Conservation (phyloP, 2,329 filamentous ascomycete genomes). For the Ophiocordyceps unilateralis region DNA sequence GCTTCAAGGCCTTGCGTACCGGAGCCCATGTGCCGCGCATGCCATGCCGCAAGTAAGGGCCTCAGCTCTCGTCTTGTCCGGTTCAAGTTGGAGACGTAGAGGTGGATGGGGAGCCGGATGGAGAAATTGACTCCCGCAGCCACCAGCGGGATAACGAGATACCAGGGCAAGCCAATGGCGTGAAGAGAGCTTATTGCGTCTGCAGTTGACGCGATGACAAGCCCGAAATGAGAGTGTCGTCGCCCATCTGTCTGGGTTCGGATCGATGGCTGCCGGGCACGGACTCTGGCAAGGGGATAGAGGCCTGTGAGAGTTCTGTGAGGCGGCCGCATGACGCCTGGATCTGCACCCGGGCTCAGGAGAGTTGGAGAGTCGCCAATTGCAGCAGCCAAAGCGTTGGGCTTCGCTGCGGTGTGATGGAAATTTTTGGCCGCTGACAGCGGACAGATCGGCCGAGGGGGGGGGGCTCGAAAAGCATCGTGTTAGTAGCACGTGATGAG, state of each 20-base stretch:
- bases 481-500: neutral
- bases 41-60: slow-evolving; percentile 16
- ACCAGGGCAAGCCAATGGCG: slow-evolving; percentile 32
- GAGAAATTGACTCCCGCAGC: slow-evolving; percentile 27
- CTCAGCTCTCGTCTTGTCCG: slow-evolving; percentile 11
- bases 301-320: neutral
- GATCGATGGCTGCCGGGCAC: neutral
- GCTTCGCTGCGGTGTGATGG: no score
- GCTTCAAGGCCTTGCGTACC: neutral
- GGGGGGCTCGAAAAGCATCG: neutral
- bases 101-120: slow-evolving; percentile 27
- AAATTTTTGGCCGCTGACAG: no score
- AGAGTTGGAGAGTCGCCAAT: no score
- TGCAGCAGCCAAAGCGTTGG: no score
- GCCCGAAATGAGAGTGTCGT: slow-evolving; percentile 17
- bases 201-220: slow-evolving; percentile 22
- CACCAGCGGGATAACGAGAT: slow-evolving; percentile 32
- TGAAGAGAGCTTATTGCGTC: slow-evolving; percentile 27
- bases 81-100: slow-evolving; percentile 20
- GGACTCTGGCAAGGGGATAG: neutral
- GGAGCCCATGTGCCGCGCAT: slow-evolving; percentile 8
- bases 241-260: neutral
- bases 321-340: no score
- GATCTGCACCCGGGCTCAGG: no score
- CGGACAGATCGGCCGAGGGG: no score